Base-by-base conservation (phyloP, 371 early-diverging fungal genomes). In the Nematocida sp. region DNA sequence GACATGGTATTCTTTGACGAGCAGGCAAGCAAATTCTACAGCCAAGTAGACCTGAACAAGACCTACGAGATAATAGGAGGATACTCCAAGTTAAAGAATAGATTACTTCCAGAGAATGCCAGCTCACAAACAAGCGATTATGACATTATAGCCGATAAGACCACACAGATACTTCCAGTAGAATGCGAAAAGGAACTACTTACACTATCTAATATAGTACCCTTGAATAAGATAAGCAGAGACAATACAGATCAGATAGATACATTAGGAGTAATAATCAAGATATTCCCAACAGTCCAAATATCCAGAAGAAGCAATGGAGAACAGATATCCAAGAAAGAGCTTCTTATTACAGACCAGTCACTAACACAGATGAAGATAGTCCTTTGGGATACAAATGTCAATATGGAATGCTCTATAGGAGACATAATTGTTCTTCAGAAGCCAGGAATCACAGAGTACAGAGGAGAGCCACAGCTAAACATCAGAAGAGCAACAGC, bases 301-400 rank as follows among this genome's bases (percentile, higher is more conserved):
- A 86, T 92, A 34, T 82, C 87, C 11, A 76, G 89, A 31, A 89
- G 88, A 78, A 82, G 85, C 21, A 86, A 87, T 13, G 85, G 87
- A 43, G 85, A 81, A 58, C 87, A 87, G 43, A 88, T 90, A 82
- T 78, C 84, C 78, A 80, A 79, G 47, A 70, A 93, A 51, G 94
- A 94, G 2, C 27, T 94, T 47, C 82, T 81, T 0, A 65, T 95
- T 41, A 91, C 88, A 0, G 96, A 96, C 80, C 85, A 86, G 45
- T 84, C 81, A 15, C 88, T 81, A 55, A 81, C 85, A 35, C 35
- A 57, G 37, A 15, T 35, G n/a, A 87, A 91, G 2, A 52, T 89
- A 29, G 93, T 95, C 5, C 82, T 95, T 46, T 96, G 95, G 94
- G 94, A 90, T 38, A 62, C 83, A 4, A 84, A 85, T 19, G 95